These are phyloP conservation scores for Talaromyces verruculosus DNA, from an alignment of 2,329 filamentous ascomycete genomes.

Conservation along the genomic window DNA sequence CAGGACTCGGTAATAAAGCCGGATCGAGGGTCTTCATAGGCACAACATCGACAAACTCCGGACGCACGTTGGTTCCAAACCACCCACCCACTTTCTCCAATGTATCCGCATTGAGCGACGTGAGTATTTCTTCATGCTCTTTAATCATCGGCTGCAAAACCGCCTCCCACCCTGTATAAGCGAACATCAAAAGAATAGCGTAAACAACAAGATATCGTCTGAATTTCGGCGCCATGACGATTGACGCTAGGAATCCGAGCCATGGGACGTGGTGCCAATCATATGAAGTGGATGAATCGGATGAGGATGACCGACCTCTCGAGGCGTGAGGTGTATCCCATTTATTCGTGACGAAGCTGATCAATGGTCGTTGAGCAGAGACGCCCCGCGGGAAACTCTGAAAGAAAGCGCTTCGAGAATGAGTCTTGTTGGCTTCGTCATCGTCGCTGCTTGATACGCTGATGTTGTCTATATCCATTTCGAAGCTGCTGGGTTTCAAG, in stretches of 20 bases:
- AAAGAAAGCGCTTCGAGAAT: conserved; percentile 15
- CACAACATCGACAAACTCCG: conserved; percentile 51
- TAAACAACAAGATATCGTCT: conserved; percentile 42
- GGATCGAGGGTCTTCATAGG: conserved; percentile 53
- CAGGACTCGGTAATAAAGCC: conserved; percentile 45
- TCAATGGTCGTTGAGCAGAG: conserved; percentile 31
- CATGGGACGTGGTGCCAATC: neutral
- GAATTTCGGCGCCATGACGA: conserved; percentile 43
- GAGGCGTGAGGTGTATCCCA: conserved; percentile 32
- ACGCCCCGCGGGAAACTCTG: conserved; percentile 16
- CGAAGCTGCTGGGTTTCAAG: neutral
- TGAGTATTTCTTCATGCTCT: conserved; percentile 33
- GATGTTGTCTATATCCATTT: conserved; percentile 30
- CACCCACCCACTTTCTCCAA: conserved; percentile 34
- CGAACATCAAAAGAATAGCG: conserved; percentile 33
- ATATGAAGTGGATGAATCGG: conserved; percentile 2
- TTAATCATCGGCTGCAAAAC: conserved; percentile 34
- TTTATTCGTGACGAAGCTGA: conserved; percentile 42
- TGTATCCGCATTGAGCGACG: conserved; percentile 34
- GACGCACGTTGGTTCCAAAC: conserved; percentile 51
- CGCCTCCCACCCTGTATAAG: conserved; percentile 36
- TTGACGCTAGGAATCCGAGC: conserved; percentile 31
- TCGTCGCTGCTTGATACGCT: conserved; percentile 28
- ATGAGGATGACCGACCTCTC: conserved; percentile 1
- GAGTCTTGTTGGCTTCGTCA: neutral